Base-by-base conservation (phyloP, 2,329 filamentous ascomycete species). In the Mollisiaceae sp. region DNA sequence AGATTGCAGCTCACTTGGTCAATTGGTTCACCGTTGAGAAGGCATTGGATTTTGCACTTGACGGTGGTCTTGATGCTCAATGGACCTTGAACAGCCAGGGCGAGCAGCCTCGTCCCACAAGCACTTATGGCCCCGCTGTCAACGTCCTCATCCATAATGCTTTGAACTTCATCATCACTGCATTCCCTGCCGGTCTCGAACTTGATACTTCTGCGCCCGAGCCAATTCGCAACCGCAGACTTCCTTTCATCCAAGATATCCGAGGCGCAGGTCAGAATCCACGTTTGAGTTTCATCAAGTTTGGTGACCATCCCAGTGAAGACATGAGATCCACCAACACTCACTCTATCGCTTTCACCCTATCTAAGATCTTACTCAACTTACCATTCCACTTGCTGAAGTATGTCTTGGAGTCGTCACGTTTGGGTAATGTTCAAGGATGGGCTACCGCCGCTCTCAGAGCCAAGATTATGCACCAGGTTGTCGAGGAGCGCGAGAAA, bases 341-440 rank as follows among this genome's bases (percentile, higher is more conserved):
- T 24, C 74, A 76, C 39, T 72, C 76, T 22, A 74, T 75, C 56
- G 72, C 74, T 20, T 68, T 82, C 36, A 77, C 84, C 0, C 78
- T 93, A 5, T 93, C 91, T 0, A 87, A 85, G 35, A 80, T 92
- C 24, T 79, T 94, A 1, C 78, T 92, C 60, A 91, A 91, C 47
- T 78, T 93, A 6, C 91, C 91, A 0, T 91, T 91, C 70, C 80
- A 84, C 15, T 79, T 89, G 35, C 80, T 94, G 27, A 89, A 90
- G 76, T 82, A 83, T 65, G 78, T 92, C 1, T 80, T 93, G 39
- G 89, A 91, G 71, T 86, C 87, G 59, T 82, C 80, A 14, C 81
- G 81, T 32, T 81, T 88, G 9, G 85, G 84, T 50, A 79, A 80
- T 54, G 77, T 80, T 36, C 79, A 80, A n/a, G 83, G 80, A 24